Conservation (phyloP, 306 rosid species). For the Ammopiptanthus mongolicus region DNA sequence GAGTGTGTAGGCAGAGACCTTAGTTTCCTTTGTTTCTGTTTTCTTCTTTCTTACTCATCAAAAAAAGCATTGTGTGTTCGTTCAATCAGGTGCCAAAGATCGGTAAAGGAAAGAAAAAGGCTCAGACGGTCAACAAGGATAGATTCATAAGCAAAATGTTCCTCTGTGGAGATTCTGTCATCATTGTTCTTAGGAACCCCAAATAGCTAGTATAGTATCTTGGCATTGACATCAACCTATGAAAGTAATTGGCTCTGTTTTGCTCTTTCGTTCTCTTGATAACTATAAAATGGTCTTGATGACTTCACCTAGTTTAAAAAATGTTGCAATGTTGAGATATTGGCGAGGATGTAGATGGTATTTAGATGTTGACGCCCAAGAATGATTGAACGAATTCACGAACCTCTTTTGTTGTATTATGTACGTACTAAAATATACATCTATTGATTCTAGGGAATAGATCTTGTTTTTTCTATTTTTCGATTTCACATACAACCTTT, state of each 20-base stretch:
- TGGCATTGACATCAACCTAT: too few relatives aligned
- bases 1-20: too few relatives aligned
- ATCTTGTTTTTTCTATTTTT: too few relatives aligned
- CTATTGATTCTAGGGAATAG: too few relatives aligned
- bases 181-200: conserved; percentile 89
- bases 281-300: neutral
- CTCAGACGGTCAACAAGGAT: conserved; percentile 93
- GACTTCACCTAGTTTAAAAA: neutral
- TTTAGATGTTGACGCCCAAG: neutral
- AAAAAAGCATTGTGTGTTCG: too few relatives aligned
- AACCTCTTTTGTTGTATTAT: neutral
- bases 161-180: conserved; percentile 82
- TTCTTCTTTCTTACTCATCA: too few relatives aligned
- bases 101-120: conserved; percentile 89
- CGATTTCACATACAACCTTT: too few relatives aligned
- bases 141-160: conserved; percentile 93
- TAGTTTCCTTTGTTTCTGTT: too few relatives aligned
- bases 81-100: conserved; percentile 69
- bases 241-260: neutral
- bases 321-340: neutral
- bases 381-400: neutral
- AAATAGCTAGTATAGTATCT: conserved; percentile 36
- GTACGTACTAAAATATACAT: neutral
- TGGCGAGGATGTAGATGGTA: neutral
- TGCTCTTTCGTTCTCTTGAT: neutral